Percentiles rank a stretch among this genome's conserved stretches.
These are phyloP conservation scores for Psilocybe subaeruginosa DNA, from an alignment of 768 basidiomycete genomes.

Conservation along the genomic window DNA sequence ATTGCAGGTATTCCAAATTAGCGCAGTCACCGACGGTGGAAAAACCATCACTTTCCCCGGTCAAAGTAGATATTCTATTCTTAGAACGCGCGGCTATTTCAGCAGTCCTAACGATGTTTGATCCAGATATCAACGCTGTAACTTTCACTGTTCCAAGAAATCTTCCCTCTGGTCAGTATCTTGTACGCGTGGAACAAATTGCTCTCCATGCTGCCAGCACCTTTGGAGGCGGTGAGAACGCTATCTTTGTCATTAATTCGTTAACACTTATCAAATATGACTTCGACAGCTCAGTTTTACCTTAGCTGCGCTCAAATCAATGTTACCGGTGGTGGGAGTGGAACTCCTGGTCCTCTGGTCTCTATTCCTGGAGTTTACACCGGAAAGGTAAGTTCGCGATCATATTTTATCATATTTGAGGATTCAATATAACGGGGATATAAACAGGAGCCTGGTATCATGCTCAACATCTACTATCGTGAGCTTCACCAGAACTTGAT, in stretches of 20 bases:
- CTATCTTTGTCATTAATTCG: not conserved
- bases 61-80: slow-evolving; percentile 25
- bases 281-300: slow-evolving; percentile 32
- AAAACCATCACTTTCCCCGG: slow-evolving; percentile 48
- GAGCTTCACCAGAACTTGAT: not conserved
- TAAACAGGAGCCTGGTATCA: slow-evolving; percentile 17
- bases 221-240: slow-evolving; percentile 40
- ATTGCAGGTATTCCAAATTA: slow-evolving; percentile 32
- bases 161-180: slow-evolving; percentile 43
- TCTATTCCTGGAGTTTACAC: slow-evolving; percentile 23
- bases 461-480: slow-evolving; percentile 21
- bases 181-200: slow-evolving; percentile 45
- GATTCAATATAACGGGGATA: not conserved
- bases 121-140: slow-evolving; percentile 4
- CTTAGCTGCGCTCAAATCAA: slow-evolving; percentile 42
- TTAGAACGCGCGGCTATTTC: not conserved
- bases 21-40: slow-evolving; percentile 50
- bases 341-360: slow-evolving; percentile 19
- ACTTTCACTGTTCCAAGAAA: slow-evolving; percentile 40
- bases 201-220: slow-evolving; percentile 43
- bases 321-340: slow-evolving; percentile 39
- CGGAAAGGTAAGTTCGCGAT: slow-evolving; percentile 9
- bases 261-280: not conserved
- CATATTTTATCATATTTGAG: not conserved
- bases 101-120: not conserved